These are phyloP conservation scores for Cladosporium cucumerinum DNA, from an alignment of 2,329 filamentous ascomycete species.

Conservation along the genomic window DNA sequence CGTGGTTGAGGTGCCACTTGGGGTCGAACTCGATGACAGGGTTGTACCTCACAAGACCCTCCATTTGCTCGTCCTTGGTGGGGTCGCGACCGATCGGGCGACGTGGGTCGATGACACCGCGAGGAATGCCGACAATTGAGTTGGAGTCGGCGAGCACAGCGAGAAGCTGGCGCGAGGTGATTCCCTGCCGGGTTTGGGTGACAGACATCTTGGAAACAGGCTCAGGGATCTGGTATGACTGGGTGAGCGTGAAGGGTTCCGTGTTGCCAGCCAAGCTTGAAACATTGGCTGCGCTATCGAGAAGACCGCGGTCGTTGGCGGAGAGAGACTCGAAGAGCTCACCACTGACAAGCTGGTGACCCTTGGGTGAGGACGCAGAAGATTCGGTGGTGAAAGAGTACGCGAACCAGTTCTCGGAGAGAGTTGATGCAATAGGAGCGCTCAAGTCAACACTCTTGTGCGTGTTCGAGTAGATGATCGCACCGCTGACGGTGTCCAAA, in stretches of 20 bases:
- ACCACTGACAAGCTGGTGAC: slow-evolving; percentile 79
- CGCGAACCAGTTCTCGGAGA: slow-evolving; percentile 93
- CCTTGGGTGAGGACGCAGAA: slow-evolving; percentile 60
- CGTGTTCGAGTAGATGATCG: slow-evolving; percentile 67
- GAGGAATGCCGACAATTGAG: slow-evolving; percentile 75
- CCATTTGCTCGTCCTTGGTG: slow-evolving; percentile 72
- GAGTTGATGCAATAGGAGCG: slow-evolving; percentile 70
- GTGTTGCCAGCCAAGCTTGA: slow-evolving; percentile 69
- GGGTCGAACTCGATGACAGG: slow-evolving; percentile 81
- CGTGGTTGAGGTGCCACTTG: slow-evolving; percentile 74
- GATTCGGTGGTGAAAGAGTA: slow-evolving; percentile 69
- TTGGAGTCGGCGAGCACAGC: slow-evolving; percentile 71
- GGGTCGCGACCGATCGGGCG: slow-evolving; percentile 83
- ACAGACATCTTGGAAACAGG: slow-evolving; percentile 77
- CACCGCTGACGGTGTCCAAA: slow-evolving; percentile 80
- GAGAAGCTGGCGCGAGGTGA: slow-evolving; percentile 77
- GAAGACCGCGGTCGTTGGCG: slow-evolving; percentile 78
- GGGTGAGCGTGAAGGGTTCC: slow-evolving; percentile 72
- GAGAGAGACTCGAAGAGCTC: slow-evolving; percentile 86
- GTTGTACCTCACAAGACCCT: slow-evolving; percentile 74
- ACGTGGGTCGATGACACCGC: slow-evolving; percentile 75
- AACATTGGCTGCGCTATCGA: slow-evolving; percentile 67
- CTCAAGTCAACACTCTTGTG: slow-evolving; percentile 71
- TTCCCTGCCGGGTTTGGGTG: slow-evolving; percentile 87
- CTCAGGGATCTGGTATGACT: slow-evolving; percentile 76